Conservation (phyloP, 2,329 filamentous ascomycete genomes). For the Ascochyta viciae-villosae region DNA sequence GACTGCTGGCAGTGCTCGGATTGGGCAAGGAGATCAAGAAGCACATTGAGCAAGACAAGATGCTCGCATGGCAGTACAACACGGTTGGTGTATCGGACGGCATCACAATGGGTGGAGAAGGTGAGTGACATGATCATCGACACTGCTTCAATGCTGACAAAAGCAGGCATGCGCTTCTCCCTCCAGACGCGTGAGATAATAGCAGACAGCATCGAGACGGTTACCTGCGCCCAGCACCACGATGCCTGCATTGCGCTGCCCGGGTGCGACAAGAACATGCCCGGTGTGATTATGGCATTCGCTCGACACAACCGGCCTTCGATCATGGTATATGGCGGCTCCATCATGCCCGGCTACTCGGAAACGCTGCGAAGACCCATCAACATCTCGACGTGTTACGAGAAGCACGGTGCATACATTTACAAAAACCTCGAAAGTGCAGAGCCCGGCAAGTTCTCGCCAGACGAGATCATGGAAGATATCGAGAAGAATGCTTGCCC, state of each 20-base stretch:
- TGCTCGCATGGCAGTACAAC: slow-evolving; percentile 95
- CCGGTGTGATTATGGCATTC: slow-evolving; percentile 88
- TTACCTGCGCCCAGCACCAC: slow-evolving; percentile 89
- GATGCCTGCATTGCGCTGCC: slow-evolving; percentile 94
- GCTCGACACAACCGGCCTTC: slow-evolving; percentile 90
- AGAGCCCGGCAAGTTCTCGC: slow-evolving; percentile 70
- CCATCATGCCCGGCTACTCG: slow-evolving; percentile 87
- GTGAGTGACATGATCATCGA: slow-evolving; percentile 50
- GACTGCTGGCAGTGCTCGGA: slow-evolving; percentile 70
- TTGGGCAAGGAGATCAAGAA: slow-evolving; percentile 88
- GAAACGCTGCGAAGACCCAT: slow-evolving; percentile 76
- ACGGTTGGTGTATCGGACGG: slow-evolving; percentile 89
- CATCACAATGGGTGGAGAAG: slow-evolving; percentile 95
- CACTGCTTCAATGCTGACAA: neutral
- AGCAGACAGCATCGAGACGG: slow-evolving; percentile 91
- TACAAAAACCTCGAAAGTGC: slow-evolving; percentile 78
- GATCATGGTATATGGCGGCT: slow-evolving; percentile 94
- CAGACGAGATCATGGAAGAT: slow-evolving; percentile 83
- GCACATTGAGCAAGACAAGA: slow-evolving; percentile 78
- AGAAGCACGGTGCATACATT: slow-evolving; percentile 81
- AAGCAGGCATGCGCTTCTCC: slow-evolving; percentile 86
- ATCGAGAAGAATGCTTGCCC: slow-evolving; percentile 82
- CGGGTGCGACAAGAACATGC: slow-evolving; percentile 98
- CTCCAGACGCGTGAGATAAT: slow-evolving; percentile 91
- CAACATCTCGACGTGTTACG: slow-evolving; percentile 89